Conservation (phyloP, 1,139 yeast species). For the Saccharomycopsis phalli region DNA sequence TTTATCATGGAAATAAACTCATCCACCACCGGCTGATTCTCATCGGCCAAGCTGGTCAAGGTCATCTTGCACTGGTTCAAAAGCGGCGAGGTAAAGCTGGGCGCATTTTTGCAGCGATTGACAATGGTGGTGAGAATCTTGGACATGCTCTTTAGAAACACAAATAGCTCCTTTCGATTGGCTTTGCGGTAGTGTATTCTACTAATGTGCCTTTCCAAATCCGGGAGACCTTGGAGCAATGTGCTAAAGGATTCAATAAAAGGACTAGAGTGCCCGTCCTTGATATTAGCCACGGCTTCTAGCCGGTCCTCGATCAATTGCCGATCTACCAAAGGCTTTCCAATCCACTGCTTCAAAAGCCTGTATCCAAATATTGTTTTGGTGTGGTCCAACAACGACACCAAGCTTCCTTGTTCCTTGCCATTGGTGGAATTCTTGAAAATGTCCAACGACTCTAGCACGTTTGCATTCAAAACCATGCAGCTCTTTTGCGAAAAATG, state of each 20-base stretch:
- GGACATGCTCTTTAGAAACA: constrained; percentile 43
- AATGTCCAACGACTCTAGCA: constrained; percentile 65
- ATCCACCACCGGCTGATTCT: constrained; percentile 24
- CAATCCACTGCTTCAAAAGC: constrained; percentile 60
- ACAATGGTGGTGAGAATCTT: constrained; percentile 29
- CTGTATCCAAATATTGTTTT: constrained; percentile 70
- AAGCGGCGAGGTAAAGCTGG: constrained; percentile 17
- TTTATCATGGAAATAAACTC: constrained; percentile 46
- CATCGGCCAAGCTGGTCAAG: constrained; percentile 21
- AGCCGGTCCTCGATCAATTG: constrained; percentile 48
- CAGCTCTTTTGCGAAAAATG: constrained; percentile 43
- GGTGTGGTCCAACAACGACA: constrained; percentile 77
- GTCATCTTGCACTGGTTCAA: constrained; percentile 28
- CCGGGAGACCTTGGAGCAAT: constrained; percentile 43
- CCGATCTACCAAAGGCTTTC: constrained; percentile 54
- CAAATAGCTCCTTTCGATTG: constrained; percentile 57
- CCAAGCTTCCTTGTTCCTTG: constrained; percentile 54
- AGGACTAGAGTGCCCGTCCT: constrained; percentile 29
- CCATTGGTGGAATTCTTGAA: constrained; percentile 55
- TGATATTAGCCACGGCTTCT: constrained; percentile 56
- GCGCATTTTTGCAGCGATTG: constrained; percentile 26
- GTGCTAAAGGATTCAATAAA: constrained; percentile 44
- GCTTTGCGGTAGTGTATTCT: constrained; percentile 62
- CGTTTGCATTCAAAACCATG: constrained; percentile 64
- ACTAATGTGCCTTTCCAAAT: constrained; percentile 58